Base-by-base conservation (phyloP, 331 rosid species). In the Cydonia oblonga region DNA sequence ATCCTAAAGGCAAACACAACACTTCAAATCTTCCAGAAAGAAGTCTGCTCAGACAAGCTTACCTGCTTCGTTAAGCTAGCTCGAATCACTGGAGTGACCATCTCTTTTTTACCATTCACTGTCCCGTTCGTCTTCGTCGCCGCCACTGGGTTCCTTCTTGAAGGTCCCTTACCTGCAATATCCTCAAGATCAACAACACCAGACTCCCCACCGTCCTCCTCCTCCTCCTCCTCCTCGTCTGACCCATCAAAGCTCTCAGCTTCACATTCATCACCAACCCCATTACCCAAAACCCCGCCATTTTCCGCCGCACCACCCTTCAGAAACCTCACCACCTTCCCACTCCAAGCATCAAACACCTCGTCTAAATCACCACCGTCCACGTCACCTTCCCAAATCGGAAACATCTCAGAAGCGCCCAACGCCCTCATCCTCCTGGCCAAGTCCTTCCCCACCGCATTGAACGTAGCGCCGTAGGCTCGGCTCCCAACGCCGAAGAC, bases 121-220 rank as follows among this genome's bases (percentile, higher is more conserved):
- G 79, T 82, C 64, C 90, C 97, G 73, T 93, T 88, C 53, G 82
- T 81, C 79, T 85, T 79, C 3, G 68, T 83, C n/a, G 75, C 85
- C 26, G 73, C 19, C 44, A 52, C 82, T n/a, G 49, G 7, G 1
- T 81, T 30, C 66, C 84, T 87, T 81, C 90, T 86, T 4, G 88
- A 80, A 66, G 97, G 97, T n/a, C 75, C 93, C 81, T 95, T 95
- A 44, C 98, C 97, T 15, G 93, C 98, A 84, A 95, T 87, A 66
- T 93, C 98, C 84, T 93, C 98, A 46, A 91, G 93, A 83, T 93
- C 98, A 84, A 91, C 93, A 70, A 93, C 82, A 5, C 86, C 96
- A 10, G 80, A 64, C 57, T 79, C 89, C 65, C 7, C 76, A n/a
- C 46, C 74, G 20, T 85, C 80, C 44, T 76, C 87, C 38, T 66